Evolutionary conservation across 2,329 filamentous ascomycete species (phyloP), one percentile per base, ranked within the genome.

Genomic region (Daldinia sp.): DNA sequence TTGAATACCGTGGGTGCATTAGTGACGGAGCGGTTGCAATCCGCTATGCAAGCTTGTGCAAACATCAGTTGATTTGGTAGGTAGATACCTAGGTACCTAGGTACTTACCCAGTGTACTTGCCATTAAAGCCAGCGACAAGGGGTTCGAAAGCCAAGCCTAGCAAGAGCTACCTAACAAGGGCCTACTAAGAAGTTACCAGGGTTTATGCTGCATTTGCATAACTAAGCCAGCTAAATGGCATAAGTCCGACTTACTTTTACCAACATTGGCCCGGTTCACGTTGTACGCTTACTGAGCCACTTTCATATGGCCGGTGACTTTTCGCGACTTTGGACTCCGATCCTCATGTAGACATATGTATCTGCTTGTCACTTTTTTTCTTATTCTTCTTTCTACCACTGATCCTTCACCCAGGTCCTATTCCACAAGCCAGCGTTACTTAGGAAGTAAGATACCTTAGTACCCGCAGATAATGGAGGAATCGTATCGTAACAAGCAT

Each of bases 281-380:
- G 52, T 61, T 59, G 60, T 63, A 63, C 56, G 69, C 69, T 71
- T 71, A 71, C 68, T 71, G 67, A 70, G 47, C 47, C 45, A 58
- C 50, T 47, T 54, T 45, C 17, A 32, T 57, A 25, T 60, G 52
- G 58, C 63, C 55, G 62, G 63, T 27, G 47, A 66, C 67, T 66
- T 64, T 61, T 70, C 62, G 62, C 59, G 54, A 66, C 61, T 67
- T 53, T 52, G 63, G 53, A 68, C 54, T 47, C 68, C 66, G 66
- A 66, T 67, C 56, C 27, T 49, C 15, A 70, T 70, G 69, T 71
- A 71, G 57, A 34, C 48, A 10, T 21, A 67, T 63, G 68, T 70
- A 70, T 59, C 68, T 61, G 2, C 57, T 60, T 58, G 67, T 70
- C 60, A 66, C 67, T 69, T 48, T 37, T 37, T 27, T 50, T 19